phyloP scores from a whole-genome alignment of 1,284 basidiomycete species.

The Sparassis latifolia region DNA sequence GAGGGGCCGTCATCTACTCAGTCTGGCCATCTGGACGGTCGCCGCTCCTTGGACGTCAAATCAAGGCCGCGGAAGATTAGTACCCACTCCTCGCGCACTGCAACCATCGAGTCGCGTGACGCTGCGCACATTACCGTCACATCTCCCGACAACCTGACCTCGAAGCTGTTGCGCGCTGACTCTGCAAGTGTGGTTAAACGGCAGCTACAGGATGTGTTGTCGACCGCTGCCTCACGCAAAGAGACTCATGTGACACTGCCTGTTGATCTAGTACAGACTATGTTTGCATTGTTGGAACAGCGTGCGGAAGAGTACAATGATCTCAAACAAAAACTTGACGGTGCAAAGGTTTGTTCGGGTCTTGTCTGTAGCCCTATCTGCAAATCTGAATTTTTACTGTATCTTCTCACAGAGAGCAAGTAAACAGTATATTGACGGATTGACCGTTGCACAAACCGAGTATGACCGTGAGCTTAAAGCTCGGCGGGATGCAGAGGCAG shows the following conservation, averaged over 20 bases:
- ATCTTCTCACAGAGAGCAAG: constrained; percentile 60
- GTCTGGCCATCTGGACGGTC: not conserved
- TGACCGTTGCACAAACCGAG: constrained; percentile 88
- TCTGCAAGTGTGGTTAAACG: constrained; percentile 41
- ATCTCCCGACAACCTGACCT: constrained; percentile 29
- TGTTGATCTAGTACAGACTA: constrained; percentile 64
- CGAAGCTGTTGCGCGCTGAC: constrained; percentile 30
- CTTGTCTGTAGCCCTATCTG: not conserved
- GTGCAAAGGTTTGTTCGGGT: constrained; percentile 65
- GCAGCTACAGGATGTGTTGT: constrained; percentile 55
- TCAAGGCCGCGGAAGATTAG: constrained; percentile 8
- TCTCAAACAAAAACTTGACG: constrained; percentile 76
- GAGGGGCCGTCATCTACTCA: not conserved
- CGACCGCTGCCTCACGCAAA: constrained; percentile 57
- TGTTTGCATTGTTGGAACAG: constrained; percentile 65
- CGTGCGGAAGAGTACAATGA: constrained; percentile 57
- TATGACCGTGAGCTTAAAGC: constrained; percentile 87
- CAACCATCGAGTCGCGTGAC: constrained; percentile 7
- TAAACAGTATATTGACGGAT: constrained; percentile 87
- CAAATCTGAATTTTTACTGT: not conserved
- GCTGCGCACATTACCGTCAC: constrained; percentile 39
- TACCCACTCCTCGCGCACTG: constrained; percentile 10
- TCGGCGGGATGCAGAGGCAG: constrained; percentile 85
- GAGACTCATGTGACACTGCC: constrained; percentile 70
- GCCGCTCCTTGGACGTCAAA: constrained; percentile 1